phyloP scores from a whole-genome alignment of 2,329 filamentous ascomycete genomes.

The Aspergillus intermedius region DNA sequence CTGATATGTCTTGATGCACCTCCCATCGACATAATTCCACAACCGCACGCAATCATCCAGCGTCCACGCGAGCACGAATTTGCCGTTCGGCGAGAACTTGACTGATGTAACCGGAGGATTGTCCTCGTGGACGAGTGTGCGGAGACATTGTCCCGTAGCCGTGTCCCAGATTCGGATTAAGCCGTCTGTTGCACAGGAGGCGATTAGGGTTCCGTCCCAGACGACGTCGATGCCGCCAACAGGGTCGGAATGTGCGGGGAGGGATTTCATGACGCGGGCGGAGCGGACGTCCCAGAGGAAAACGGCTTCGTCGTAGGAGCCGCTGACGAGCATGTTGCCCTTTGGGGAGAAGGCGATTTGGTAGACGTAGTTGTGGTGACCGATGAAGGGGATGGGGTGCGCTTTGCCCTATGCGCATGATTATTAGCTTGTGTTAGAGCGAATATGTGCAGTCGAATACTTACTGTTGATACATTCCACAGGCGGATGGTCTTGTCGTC shows the following conservation, averaged over 20 bases:
- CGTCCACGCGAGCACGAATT: constrained; percentile 85
- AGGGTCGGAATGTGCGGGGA: constrained; percentile 92
- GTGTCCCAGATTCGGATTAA: constrained; percentile 95
- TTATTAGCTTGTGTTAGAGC: not conserved
- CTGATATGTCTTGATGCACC: constrained; percentile 94
- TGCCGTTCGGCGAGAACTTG: constrained; percentile 88
- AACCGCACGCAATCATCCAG: constrained; percentile 83
- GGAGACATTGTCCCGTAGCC: constrained; percentile 85
- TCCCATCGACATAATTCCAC: constrained; percentile 90
- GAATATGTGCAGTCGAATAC: constrained; percentile 3
- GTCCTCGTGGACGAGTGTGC: constrained; percentile 93
- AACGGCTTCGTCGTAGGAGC: constrained; percentile 94
- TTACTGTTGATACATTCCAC: constrained; percentile 64
- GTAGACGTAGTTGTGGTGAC: constrained; percentile 96
- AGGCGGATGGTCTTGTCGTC: constrained; percentile 95
- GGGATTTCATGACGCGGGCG: constrained; percentile 75
- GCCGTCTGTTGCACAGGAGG: constrained; percentile 85
- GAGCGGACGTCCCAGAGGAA: constrained; percentile 95
- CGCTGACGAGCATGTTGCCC: constrained; percentile 91
- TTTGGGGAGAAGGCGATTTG: constrained; percentile 94
- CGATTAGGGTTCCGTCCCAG: constrained; percentile 83
- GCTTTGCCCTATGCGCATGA: constrained; percentile 42
- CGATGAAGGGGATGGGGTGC: constrained; percentile 59
- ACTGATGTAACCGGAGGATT: constrained; percentile 85
- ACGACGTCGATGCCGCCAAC: constrained; percentile 92